phyloP scores from a whole-genome alignment of 2,329 filamentous ascomycete species.

The Colletotrichum paranaense region DNA sequence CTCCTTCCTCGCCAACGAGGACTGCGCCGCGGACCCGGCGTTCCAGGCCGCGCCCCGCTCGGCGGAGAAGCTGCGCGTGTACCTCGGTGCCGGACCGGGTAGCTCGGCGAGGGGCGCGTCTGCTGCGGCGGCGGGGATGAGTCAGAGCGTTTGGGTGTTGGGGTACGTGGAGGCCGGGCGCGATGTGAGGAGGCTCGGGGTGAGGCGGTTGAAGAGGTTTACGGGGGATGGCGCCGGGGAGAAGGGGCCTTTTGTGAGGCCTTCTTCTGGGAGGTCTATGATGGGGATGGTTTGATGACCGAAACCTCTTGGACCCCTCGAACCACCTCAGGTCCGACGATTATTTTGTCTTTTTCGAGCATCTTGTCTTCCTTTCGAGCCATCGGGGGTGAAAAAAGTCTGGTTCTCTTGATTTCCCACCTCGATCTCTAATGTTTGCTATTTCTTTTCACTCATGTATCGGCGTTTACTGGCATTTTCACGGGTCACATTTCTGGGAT shows the following conservation, averaged over 20 bases:
- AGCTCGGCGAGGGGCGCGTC: conserved; percentile 65
- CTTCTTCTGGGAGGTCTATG: not conserved
- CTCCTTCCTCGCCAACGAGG: conserved; percentile 79
- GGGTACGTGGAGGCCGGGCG: conserved; percentile 50
- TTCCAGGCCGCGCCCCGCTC: conserved; percentile 78
- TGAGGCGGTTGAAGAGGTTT: conserved; percentile 54
- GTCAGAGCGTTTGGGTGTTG: conserved; percentile 64
- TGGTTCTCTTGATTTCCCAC: not conserved
- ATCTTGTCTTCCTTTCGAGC: not conserved
- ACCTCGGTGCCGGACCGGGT: conserved; percentile 46
- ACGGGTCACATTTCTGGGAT: not conserved
- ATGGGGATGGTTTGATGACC: not conserved
- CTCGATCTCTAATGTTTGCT: not conserved
- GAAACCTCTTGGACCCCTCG: not conserved
- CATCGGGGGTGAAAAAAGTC: not conserved
- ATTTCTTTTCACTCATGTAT: not conserved
- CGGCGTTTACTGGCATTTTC: not conserved
- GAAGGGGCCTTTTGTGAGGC: not conserved
- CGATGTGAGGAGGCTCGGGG: conserved; percentile 41
- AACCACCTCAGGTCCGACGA: not conserved
- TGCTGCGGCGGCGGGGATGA: conserved; percentile 43
- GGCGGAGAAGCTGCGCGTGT: conserved; percentile 70
- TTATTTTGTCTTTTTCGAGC: not conserved
- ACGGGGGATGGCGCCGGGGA: conserved; percentile 48
- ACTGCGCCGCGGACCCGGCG: conserved; percentile 76